A percentile compares a stretch with the other conserved stretches of the same genome.
Conservation (phyloP, 306 rosid species). For the Cyclanthera cordifolia region DNA sequence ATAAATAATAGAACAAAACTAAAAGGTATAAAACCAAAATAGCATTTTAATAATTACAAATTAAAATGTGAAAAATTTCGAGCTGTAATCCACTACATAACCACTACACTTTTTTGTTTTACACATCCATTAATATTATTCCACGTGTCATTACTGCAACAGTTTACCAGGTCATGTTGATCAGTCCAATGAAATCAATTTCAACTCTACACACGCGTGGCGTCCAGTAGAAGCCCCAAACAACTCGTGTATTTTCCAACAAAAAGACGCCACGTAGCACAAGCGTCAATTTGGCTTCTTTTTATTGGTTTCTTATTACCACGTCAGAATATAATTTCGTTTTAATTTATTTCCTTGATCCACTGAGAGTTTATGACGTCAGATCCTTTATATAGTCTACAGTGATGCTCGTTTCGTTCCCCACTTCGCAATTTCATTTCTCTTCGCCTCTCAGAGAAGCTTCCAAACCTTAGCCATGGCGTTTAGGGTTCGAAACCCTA, state of each 20-base stretch:
- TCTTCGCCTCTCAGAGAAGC: neutral
- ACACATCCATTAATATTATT: neutral
- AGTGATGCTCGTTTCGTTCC: neutral
- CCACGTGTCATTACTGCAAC: neutral
- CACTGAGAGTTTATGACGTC: neutral
- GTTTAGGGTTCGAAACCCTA: conserved; percentile 60
- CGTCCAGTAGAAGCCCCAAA: conserved; percentile 2
- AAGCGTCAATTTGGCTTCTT: neutral
- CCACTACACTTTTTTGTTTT: neutral
- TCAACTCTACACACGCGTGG: neutral
- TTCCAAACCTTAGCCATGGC: conserved; percentile 44
- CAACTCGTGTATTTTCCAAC: conserved; percentile 13
- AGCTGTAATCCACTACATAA: neutral
- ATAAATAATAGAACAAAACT: no score
- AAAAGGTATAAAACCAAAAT: no score
- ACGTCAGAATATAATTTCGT: neutral
- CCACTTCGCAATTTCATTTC: conserved; percentile 2
- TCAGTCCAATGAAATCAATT: neutral
- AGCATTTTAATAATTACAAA: no score
- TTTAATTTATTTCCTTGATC: neutral
- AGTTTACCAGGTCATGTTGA: neutral
- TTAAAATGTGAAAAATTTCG: neutral
- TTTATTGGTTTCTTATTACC: neutral
- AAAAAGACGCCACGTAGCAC: neutral
- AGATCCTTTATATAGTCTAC: conserved; percentile 6